Conservation (phyloP, 2,329 filamentous ascomycete genomes). For the Xylariaceae sp. region DNA sequence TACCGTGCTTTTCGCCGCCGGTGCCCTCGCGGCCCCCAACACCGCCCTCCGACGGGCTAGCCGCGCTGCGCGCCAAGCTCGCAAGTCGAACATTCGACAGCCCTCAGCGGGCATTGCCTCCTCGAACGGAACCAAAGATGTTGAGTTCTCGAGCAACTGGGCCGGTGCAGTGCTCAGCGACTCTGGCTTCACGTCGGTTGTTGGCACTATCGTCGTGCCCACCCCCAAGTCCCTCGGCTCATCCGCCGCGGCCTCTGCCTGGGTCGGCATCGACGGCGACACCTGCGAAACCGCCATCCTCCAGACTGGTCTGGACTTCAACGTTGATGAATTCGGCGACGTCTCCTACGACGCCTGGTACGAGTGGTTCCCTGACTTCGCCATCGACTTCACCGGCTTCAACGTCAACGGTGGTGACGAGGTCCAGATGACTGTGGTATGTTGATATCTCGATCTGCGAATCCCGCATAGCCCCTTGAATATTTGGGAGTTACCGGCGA, state of each 20-base stretch:
- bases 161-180: slow-evolving; percentile 53
- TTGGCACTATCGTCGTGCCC: slow-evolving; percentile 51
- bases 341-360: slow-evolving; percentile 53
- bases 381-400: slow-evolving; percentile 34
- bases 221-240: slow-evolving; percentile 32
- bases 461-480: too few relatives aligned
- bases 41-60: neutral
- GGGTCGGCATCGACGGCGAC: slow-evolving; percentile 60
- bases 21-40: neutral
- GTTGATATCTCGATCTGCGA: neutral
- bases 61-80: too few relatives aligned
- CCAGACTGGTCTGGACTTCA: slow-evolving; percentile 56
- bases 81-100: neutral
- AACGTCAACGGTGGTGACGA: slow-evolving; percentile 33
- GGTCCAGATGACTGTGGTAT: slow-evolving; percentile 26
- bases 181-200: slow-evolving; percentile 46
- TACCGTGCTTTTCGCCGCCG: neutral
- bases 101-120: neutral
- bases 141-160: slow-evolving; percentile 43
- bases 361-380: slow-evolving; percentile 56
- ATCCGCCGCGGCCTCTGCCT: slow-evolving; percentile 29
- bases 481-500: too few relatives aligned
- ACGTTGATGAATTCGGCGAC: slow-evolving; percentile 34
- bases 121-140: neutral
- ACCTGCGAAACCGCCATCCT: slow-evolving; percentile 51